Conservation (phyloP, 495 filamentous ascomycete species). For the Annulohypoxylon moriforme region DNA sequence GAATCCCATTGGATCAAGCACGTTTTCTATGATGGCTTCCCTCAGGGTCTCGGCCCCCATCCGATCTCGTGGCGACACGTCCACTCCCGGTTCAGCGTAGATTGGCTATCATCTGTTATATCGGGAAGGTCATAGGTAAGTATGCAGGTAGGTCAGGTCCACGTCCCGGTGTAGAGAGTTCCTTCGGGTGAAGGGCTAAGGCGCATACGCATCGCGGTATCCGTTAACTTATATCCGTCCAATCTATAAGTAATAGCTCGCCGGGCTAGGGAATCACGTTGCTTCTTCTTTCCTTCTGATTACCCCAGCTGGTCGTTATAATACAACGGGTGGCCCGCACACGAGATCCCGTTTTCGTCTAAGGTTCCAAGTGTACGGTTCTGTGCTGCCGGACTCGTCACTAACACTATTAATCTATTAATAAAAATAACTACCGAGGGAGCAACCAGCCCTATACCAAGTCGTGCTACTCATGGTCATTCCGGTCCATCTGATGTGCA, state of each 20-base stretch:
- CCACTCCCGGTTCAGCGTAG: constrained; percentile 8
- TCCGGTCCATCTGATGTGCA: constrained; percentile 1
- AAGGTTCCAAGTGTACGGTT: constrained; percentile 8
- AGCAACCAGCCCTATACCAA: constrained; percentile 6
- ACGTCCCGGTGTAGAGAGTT: constrained; percentile 5
- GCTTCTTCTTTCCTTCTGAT: neutral
- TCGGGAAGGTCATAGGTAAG: constrained; percentile 39
- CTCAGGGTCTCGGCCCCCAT: constrained; percentile 27
- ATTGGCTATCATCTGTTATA: constrained; percentile 29
- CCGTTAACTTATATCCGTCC: constrained; percentile 12
- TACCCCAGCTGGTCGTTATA: constrained; percentile 21
- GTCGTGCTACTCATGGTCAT: constrained; percentile 6
- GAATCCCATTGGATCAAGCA: constrained; percentile 23
- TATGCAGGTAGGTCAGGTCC: constrained; percentile 33
- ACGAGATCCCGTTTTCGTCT: constrained; percentile 17
- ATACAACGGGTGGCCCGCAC: constrained; percentile 5
- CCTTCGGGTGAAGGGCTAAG: constrained; percentile 5
- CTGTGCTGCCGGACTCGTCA: neutral
- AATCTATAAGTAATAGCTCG: constrained; percentile 15
- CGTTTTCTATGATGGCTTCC: neutral
- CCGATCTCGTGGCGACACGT: constrained; percentile 40
- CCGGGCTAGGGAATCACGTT: constrained; percentile 3
- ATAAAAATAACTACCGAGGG: constrained; percentile 8
- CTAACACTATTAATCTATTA: neutral
- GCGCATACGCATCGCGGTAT: neutral